Conservation (phyloP, 768 basidiomycete species). For the Strobilomyces confusus region DNA sequence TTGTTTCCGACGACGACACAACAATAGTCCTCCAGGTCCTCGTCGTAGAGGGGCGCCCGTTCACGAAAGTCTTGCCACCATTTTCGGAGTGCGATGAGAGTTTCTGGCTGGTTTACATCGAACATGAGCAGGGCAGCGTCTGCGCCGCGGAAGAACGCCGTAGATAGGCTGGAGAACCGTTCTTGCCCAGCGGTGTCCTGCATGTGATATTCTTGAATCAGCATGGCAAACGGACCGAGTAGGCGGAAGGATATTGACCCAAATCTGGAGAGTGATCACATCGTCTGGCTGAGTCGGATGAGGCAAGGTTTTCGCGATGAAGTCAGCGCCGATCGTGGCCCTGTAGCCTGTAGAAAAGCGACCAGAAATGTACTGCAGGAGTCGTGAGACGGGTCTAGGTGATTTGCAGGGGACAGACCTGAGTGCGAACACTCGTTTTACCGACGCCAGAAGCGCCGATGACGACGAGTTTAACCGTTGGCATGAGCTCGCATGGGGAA, state of each 20-base stretch:
- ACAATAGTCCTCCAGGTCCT: conserved; percentile 60
- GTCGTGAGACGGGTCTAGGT: not conserved
- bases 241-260: conserved; percentile 37
- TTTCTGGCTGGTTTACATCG: conserved; percentile 65
- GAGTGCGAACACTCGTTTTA: conserved; percentile 74
- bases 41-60: conserved; percentile 62
- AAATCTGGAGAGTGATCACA: conserved; percentile 64
- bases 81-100: conserved; percentile 52
- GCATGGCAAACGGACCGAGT: not conserved
- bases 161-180: conserved; percentile 76
- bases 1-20: conserved; percentile 78
- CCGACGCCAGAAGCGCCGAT: conserved; percentile 84
- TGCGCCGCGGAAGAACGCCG: conserved; percentile 82
- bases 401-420: conserved; percentile 42
- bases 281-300: conserved; percentile 54
- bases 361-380: conserved; percentile 66
- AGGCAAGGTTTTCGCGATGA: conserved; percentile 70
- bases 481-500: conserved; percentile 41
- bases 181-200: conserved; percentile 89
- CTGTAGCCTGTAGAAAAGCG: conserved; percentile 74
- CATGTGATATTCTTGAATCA: conserved; percentile 4
- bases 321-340: conserved; percentile 88
- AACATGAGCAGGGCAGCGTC: conserved; percentile 81
- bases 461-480: conserved; percentile 75
- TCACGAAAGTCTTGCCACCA: conserved; percentile 82